These are phyloP conservation scores for Blastomyces parvus DNA, from an alignment of 2,329 filamentous ascomycete species.

Conservation along the genomic window DNA sequence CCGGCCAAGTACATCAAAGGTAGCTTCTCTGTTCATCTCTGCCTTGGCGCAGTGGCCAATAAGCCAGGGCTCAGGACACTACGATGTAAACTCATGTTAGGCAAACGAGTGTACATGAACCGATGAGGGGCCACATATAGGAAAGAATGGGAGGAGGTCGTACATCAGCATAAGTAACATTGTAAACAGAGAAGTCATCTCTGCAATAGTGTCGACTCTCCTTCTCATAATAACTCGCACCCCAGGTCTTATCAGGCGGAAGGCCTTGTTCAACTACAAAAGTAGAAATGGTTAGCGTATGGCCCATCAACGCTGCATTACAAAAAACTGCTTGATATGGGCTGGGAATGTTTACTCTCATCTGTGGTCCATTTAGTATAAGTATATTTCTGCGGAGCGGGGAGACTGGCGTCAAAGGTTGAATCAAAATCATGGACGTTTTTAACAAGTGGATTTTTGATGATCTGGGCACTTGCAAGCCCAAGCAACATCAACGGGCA, in stretches of 20 bases:
- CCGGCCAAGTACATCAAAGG: not conserved
- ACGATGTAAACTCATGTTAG: not conserved
- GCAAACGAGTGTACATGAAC: too few relatives aligned
- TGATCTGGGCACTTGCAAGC: not conserved
- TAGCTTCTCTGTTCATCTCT: not conserved
- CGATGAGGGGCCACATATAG: not conserved
- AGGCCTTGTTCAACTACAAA: not conserved
- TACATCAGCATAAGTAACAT: not conserved
- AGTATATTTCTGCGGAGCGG: not conserved
- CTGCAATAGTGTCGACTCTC: not conserved
- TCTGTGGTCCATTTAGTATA: not conserved
- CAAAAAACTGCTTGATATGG: not conserved
- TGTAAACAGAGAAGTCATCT: not conserved
- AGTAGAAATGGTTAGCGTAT: not conserved
- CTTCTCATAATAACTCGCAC: not conserved
- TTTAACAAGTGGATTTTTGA: not conserved
- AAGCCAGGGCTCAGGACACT: slow-evolving; percentile 2
- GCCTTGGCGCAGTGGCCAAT: not conserved
- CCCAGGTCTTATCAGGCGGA: not conserved
- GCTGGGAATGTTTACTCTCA: not conserved
- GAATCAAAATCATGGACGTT: not conserved
- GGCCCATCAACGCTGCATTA: not conserved
- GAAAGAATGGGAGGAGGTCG: not conserved
- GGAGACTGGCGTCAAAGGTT: not conserved
- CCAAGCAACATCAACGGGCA: not conserved